Percentiles rank a stretch among this genome's conserved stretches.
Conservation (phyloP, 1,139 yeast genomes). For the Entelexis paramagnoliae region DNA sequence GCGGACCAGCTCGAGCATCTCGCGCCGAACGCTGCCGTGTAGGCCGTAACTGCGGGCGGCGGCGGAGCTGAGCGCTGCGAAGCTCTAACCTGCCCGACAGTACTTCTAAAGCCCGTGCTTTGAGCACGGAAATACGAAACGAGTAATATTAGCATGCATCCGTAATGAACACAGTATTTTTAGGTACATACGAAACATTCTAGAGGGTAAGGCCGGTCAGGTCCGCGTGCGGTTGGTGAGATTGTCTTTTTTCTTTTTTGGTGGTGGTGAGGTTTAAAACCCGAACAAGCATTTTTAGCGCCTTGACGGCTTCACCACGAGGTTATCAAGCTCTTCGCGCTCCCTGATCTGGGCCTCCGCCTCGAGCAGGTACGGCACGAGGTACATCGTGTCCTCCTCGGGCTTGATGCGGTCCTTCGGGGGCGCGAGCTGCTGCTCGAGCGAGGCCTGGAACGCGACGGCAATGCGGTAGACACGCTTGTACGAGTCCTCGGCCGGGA, state of each 20-base stretch:
- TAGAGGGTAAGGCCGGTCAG: background rate
- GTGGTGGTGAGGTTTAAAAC: background rate
- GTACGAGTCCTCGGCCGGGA: slow-evolving; percentile 73
- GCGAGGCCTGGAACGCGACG: slow-evolving; percentile 80
- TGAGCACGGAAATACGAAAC: no score
- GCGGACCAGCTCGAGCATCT: slow-evolving; percentile 14
- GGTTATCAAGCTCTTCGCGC: slow-evolving; percentile 78
- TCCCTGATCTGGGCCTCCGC: slow-evolving; percentile 89
- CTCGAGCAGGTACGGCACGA: slow-evolving; percentile 82
- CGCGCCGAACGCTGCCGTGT: background rate
- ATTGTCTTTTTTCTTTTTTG: no score
- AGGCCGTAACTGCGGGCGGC: no score
- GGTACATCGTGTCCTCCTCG: slow-evolving; percentile 75
- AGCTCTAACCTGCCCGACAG: no score
- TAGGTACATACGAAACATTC: background rate
- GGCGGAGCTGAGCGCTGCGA: no score
- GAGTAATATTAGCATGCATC: no score
- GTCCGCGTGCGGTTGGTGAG: no score
- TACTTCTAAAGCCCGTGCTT: no score
- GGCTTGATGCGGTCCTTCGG: slow-evolving; percentile 65
- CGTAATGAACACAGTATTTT: background rate
- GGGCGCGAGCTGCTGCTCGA: slow-evolving; percentile 80
- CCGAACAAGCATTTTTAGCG: background rate
- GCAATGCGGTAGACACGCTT: slow-evolving; percentile 87
- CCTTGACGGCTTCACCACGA: slow-evolving; percentile 34